A percentile compares a stretch with the other conserved stretches of the same genome.
These are phyloP conservation scores for Candida sp. DNA, from an alignment of 1,139 yeast species.

Conservation along the genomic window DNA sequence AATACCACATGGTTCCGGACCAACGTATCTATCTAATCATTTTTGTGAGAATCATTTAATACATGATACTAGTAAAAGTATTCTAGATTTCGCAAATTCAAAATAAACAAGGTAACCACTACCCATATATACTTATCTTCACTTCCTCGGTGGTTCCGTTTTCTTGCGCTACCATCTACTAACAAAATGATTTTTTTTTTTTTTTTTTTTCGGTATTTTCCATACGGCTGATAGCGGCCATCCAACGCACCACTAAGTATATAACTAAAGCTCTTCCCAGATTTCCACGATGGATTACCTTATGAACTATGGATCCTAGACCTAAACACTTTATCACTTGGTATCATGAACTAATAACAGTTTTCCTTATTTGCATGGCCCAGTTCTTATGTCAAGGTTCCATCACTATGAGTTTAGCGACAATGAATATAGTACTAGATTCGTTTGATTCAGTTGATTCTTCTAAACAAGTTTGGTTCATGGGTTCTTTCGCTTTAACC, in stretches of 20 bases:
- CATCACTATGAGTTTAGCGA: slow-evolving; percentile 35
- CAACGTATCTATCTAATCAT: no score
- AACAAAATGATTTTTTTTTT: no score
- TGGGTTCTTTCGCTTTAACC: slow-evolving; percentile 55
- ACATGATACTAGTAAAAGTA: no score
- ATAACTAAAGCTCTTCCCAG: no score
- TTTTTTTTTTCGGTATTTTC: neutral
- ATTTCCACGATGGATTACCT: no score
- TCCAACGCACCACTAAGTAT: slow-evolving; percentile 3
- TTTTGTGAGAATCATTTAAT: no score
- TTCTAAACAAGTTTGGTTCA: slow-evolving; percentile 47
- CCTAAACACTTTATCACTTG: slow-evolving; percentile 12
- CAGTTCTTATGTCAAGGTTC: slow-evolving; percentile 39
- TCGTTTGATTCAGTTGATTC: slow-evolving; percentile 19
- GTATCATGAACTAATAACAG: slow-evolving; percentile 26
- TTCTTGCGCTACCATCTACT: neutral
- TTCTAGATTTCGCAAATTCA: no score
- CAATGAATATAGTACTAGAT: slow-evolving; percentile 34
- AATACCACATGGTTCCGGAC: no score
- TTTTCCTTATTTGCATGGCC: slow-evolving; percentile 32
- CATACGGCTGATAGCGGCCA: slow-evolving; percentile 1
- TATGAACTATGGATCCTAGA: slow-evolving; percentile 6
- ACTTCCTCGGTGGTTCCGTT: no score
- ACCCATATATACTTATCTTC: no score
- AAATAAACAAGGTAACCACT: no score